phyloP scores from a whole-genome alignment of 1,139 yeast species.

The Zygoascus hellenicus region DNA sequence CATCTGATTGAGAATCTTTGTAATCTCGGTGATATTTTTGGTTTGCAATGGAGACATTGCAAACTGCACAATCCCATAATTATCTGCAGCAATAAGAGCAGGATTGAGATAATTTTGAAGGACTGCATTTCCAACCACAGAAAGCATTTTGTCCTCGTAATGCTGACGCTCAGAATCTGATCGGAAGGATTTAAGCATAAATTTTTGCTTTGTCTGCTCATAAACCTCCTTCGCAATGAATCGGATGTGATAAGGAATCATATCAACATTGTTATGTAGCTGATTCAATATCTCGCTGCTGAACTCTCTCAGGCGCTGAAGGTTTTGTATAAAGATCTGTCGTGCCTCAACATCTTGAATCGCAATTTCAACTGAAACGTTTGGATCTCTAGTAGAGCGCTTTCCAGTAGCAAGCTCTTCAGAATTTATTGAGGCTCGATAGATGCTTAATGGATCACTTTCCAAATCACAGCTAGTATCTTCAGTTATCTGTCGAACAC shows the following conservation, averaged over 20 bases:
- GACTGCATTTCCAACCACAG: conserved; percentile 65
- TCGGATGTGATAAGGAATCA: conserved; percentile 61
- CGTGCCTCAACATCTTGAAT: conserved; percentile 74
- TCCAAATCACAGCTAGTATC: conserved; percentile 62
- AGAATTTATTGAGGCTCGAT: conserved; percentile 42
- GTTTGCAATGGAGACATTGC: conserved; percentile 36
- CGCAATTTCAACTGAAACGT: conserved; percentile 58
- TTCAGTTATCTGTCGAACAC: conserved; percentile 44
- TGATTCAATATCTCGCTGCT: conserved; percentile 53
- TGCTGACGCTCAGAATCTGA: conserved; percentile 10
- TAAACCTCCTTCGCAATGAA: conserved; percentile 41
- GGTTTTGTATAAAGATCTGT: conserved; percentile 59
- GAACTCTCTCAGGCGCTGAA: conserved; percentile 68
- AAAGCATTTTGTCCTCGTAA: conserved; percentile 43
- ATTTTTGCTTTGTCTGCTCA: conserved; percentile 37
- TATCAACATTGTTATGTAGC: conserved; percentile 39
- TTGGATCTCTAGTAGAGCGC: conserved; percentile 41
- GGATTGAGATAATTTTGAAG: conserved; percentile 58
- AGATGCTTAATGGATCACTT: conserved; percentile 66
- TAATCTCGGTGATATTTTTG: conserved; percentile 53
- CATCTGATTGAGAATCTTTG: conserved; percentile 59
- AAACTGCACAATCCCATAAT: conserved; percentile 47
- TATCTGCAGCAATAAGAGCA: conserved; percentile 65
- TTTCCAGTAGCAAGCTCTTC: conserved; percentile 43
- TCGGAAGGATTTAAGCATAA: conserved; percentile 24